Evolutionary conservation across 2,329 filamentous ascomycete species (phyloP), one percentile per base, ranked within the genome.

Genomic region (Colletotrichum zoysiae): DNA sequence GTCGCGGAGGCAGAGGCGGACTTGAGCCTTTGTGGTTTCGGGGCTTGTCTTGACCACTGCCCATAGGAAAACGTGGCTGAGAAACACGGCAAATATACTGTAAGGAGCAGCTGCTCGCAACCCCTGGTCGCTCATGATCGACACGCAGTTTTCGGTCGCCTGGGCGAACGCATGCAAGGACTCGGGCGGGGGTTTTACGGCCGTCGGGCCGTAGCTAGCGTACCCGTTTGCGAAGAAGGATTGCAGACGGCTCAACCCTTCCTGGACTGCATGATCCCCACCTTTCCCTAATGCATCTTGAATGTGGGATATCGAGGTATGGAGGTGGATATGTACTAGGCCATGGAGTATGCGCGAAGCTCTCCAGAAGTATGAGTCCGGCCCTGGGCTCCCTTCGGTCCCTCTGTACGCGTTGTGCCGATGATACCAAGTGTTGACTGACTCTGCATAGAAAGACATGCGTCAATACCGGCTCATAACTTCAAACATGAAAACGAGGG

Each of bases 251-350:
- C 20, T 33, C 20, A 69, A 11, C n/a, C 50, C 61, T 18, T 42
- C 26, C 7, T 42, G 44, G 3, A 57, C 51, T 4, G 51, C 60
- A 33, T 58, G 33, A 9, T 53, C 26, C 14, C 60, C 66, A 11
- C 51, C 38, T 38, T 69, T 69, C 2, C 66, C 66, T 1, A 65
- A 30, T 1, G 67, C 67, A 40, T 65, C 67, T 53, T 70, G 67
- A 3, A 70, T 46, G 30, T 70, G 33, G 46, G 61, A 51, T 9
- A 65, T 9, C 2, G 60, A 69, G 11, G 51, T 50, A 16, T 64
- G 30, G 16, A 65, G 66, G 23, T 69, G 61, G 16, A 69, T 33
- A 35, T 38, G 20, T 6, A 55, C 42, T 4, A 69, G 42, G 11
- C 60, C 61, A 18, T 48, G 11, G 3, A 69, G 66, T 26, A 69